phyloP scores from a whole-genome alignment of 805 yeast genomes.

The Wickerhamiella australiensis region DNA sequence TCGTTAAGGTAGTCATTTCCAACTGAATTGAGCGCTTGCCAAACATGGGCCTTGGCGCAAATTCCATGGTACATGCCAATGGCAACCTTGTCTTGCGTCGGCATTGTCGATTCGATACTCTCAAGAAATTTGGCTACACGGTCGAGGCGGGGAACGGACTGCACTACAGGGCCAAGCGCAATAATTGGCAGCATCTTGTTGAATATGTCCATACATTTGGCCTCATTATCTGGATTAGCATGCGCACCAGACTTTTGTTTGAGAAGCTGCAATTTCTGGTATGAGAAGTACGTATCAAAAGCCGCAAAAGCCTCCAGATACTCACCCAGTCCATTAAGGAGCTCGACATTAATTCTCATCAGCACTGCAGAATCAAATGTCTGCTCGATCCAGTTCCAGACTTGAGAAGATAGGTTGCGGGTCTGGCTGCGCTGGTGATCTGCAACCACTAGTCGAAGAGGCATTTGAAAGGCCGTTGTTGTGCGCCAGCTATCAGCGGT shows the following conservation, averaged over 20 bases:
- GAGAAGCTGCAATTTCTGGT: constrained; percentile 23
- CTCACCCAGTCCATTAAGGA: constrained; percentile 23
- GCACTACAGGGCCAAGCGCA: constrained; percentile 15
- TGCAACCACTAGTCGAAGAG: constrained; percentile 14
- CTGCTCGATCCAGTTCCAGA: constrained; percentile 18
- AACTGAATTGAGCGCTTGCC: constrained; percentile 13
- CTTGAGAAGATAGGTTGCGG: constrained; percentile 14
- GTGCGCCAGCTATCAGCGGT: constrained; percentile 22
- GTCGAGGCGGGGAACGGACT: not conserved
- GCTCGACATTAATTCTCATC: constrained; percentile 25
- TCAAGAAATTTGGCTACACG: constrained; percentile 1
- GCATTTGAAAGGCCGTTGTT: constrained; percentile 11
- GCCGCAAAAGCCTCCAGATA: constrained; percentile 27
- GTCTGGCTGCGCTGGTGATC: constrained; percentile 14
- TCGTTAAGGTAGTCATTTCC: constrained; percentile 16
- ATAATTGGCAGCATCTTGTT: constrained; percentile 16
- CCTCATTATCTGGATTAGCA: constrained; percentile 19
- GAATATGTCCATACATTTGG: constrained; percentile 18
- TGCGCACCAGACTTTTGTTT: constrained; percentile 22
- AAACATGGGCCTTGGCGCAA: constrained; percentile 14
- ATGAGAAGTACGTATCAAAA: constrained; percentile 25
- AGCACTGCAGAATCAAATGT: constrained; percentile 29
- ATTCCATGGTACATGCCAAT: constrained; percentile 10
- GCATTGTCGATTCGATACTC: constrained; percentile 14
- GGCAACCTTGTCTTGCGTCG: constrained; percentile 15